These are phyloP conservation scores for Gentiana straminea DNA, from an alignment of 257 asterid species.

Conservation along the genomic window DNA sequence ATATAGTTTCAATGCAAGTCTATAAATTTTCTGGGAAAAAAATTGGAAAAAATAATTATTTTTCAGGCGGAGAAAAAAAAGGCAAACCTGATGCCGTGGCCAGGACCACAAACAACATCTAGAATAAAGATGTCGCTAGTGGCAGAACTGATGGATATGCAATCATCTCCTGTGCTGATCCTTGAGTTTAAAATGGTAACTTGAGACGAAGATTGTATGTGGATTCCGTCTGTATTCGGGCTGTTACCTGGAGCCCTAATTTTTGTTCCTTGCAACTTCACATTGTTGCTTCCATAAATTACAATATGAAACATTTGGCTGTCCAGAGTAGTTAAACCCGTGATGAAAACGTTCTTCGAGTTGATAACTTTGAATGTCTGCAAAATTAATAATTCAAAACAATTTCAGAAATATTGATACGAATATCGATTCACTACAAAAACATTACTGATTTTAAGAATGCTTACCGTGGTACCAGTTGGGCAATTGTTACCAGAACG, in stretches of 20 bases:
- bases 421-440: too few relatives aligned
- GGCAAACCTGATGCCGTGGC: conserved; percentile 38
- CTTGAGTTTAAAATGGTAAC: conserved; percentile 19
- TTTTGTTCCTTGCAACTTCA: conserved; percentile 20
- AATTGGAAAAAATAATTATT: too few relatives aligned
- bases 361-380: conserved; percentile 38
- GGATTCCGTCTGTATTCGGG: conserved; percentile 54
- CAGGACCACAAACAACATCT: conserved; percentile 35
- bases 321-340: conserved; percentile 29
- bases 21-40: too few relatives aligned
- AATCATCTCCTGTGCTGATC: conserved; percentile 47
- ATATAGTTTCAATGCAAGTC: too few relatives aligned
- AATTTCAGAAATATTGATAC: too few relatives aligned
- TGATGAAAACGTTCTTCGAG: conserved; percentile 30
- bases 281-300: conserved; percentile 33
- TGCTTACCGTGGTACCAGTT: conserved; percentile 43
- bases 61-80: too few relatives aligned
- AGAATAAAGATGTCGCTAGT: conserved; percentile 27
- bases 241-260: conserved; percentile 26
- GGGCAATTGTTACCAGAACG: conserved; percentile 32
- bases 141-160: conserved; percentile 46
- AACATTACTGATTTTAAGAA: neutral
- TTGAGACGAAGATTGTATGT: conserved; percentile 22
- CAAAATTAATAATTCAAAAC: neutral
- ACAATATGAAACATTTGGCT: conserved; percentile 51